Percentiles rank a stretch among this genome's conserved stretches.
Conservation (phyloP, 1,284 basidiomycete genomes). For the Lignosus rhinocerotis region DNA sequence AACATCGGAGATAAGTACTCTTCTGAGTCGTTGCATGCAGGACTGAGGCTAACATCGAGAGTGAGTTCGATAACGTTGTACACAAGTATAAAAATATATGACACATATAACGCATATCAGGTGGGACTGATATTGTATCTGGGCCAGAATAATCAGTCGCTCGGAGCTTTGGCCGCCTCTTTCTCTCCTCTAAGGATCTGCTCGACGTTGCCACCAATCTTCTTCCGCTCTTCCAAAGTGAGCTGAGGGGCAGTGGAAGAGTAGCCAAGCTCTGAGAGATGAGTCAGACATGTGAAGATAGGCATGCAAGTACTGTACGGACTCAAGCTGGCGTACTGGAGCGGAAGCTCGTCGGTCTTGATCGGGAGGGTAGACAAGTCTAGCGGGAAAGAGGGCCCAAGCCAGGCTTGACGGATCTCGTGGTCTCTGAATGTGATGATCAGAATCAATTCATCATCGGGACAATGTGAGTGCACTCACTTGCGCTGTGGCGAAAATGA, state of each 20-base stretch:
- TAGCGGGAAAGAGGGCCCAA: constrained; percentile 66
- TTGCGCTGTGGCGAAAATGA: constrained; percentile 4
- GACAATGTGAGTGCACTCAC: background rate
- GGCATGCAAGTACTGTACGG: constrained; percentile 26
- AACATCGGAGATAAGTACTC: background rate
- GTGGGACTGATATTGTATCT: too few species aligned
- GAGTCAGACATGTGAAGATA: background rate
- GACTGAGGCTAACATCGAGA: too few species aligned
- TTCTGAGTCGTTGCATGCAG: too few species aligned
- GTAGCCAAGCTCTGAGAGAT: constrained; percentile 50
- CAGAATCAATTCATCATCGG: too few species aligned
- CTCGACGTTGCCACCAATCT: constrained; percentile 49
- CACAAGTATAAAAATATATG: background rate
- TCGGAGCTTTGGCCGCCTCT: constrained; percentile 54
- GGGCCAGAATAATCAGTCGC: constrained; percentile 15
- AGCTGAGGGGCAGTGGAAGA: constrained; percentile 44
- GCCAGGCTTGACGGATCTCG: constrained; percentile 66
- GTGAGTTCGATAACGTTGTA: background rate
- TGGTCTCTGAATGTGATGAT: constrained; percentile 50
- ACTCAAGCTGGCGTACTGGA: constrained; percentile 75
- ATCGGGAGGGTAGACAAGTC: constrained; percentile 59
- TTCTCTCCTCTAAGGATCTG: constrained; percentile 49
- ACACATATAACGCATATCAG: background rate
- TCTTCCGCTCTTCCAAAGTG: constrained; percentile 49
- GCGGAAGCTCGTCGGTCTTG: constrained; percentile 50